Conservation (phyloP, 176 grass and related monocot species). For the Carex littledalei region DNA sequence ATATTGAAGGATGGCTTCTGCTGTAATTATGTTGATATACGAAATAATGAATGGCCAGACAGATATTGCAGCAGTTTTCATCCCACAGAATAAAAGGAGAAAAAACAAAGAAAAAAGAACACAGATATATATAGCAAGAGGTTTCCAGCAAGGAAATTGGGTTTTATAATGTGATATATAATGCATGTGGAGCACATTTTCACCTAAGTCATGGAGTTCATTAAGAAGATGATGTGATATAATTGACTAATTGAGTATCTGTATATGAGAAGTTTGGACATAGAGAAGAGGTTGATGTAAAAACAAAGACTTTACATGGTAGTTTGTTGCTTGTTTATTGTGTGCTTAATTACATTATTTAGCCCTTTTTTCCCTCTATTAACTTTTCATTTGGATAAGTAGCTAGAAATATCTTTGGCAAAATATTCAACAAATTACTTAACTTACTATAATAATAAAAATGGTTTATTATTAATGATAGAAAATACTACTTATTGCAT, state of each 20-base stretch:
- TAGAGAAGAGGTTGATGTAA: background rate
- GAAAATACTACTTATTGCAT: background rate
- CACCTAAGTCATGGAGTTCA: background rate
- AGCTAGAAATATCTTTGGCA: background rate
- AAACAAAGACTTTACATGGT: background rate
- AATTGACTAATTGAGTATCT: background rate
- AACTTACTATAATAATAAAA: background rate
- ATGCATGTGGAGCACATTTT: background rate
- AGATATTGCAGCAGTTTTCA: background rate
- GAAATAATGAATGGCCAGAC: background rate
- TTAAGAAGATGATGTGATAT: background rate
- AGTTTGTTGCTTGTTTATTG: background rate
- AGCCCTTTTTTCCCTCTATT: background rate
- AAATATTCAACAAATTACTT: background rate
- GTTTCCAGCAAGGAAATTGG: background rate
- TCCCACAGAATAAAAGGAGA: background rate
- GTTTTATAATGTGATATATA: background rate
- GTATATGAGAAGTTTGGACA: background rate
- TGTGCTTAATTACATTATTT: background rate
- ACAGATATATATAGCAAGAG: background rate
- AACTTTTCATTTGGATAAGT: background rate
- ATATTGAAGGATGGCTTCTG: background rate
- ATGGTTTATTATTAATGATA: background rate
- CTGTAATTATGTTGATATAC: background rate
- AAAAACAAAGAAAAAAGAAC: background rate